Evolutionary conservation across 2,329 filamentous ascomycete genomes (phyloP).

Genomic region (Dactylellina sp.): DNA sequence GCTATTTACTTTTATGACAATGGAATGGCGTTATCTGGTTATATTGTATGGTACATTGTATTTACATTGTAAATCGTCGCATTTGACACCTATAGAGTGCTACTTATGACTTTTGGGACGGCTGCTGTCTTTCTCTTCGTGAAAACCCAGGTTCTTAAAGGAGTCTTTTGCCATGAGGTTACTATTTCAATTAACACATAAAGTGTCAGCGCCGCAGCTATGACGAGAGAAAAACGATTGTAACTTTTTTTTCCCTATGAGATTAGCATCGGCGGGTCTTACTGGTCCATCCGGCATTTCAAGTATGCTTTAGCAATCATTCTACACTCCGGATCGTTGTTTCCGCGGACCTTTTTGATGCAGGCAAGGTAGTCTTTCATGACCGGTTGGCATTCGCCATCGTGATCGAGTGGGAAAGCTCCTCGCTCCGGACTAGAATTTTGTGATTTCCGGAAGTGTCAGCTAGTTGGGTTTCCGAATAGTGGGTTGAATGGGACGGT

Average conservation of each 20-base stretch:
- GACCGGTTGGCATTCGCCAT: constrained; percentile 90
- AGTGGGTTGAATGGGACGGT: background rate
- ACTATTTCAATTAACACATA: too few relatives aligned
- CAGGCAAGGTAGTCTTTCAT: constrained; percentile 88
- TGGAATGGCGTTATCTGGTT: constrained; percentile 28
- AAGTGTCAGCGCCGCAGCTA: too few relatives aligned
- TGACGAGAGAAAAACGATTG: too few relatives aligned
- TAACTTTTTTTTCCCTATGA: too few relatives aligned
- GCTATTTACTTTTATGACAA: constrained; percentile 1
- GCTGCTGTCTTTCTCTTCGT: constrained; percentile 63
- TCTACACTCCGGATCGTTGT: constrained; percentile 88
- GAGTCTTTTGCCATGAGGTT: constrained; percentile 97
- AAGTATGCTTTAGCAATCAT: constrained; percentile 88
- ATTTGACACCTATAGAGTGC: background rate
- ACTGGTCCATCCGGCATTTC: constrained; percentile 94
- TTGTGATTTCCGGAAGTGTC: constrained; percentile 54
- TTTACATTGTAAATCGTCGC: background rate
- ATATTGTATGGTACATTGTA: constrained; percentile 16
- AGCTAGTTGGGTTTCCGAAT: constrained; percentile 8
- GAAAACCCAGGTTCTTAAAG: constrained; percentile 91
- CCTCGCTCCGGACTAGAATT: constrained; percentile 82
- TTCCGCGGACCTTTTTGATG: constrained; percentile 83
- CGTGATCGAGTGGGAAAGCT: constrained; percentile 95
- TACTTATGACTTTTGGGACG: constrained; percentile 7
- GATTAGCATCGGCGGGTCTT: constrained; percentile 62